Base-by-base conservation (phyloP, 305 asterid genomes). In the Andrographis paniculata region DNA sequence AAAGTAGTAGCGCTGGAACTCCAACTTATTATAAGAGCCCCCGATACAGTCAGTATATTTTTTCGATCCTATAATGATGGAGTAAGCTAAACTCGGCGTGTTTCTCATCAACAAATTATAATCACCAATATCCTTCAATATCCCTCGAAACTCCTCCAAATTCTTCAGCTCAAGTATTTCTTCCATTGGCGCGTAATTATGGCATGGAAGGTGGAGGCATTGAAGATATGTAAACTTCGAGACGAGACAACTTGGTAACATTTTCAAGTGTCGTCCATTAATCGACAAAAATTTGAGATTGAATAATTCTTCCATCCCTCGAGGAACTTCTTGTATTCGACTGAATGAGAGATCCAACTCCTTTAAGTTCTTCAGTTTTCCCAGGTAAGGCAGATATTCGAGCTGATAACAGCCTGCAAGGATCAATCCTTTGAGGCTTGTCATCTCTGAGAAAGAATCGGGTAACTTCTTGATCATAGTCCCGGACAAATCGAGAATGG, bases 401-500 rank as follows among this genome's bases (percentile, higher is more conserved):
- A n/a, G n/a, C n/a, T n/a, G n/a, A n/a, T n/a, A n/a, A n/a, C n/a
- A n/a, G n/a, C n/a, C n/a, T n/a, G n/a, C n/a, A n/a, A n/a, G n/a
- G n/a, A n/a, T n/a, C n/a, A n/a, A n/a, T n/a, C n/a, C n/a, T n/a
- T n/a, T n/a, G n/a, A n/a, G n/a, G n/a, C n/a, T n/a, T n/a, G n/a
- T n/a, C n/a, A n/a, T n/a, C n/a, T n/a, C n/a, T n/a, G n/a, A n/a
- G n/a, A n/a, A n/a, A n/a, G n/a, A n/a, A n/a, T n/a, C n/a, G n/a
- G n/a, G n/a, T n/a, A n/a, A n/a, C n/a, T n/a, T n/a, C n/a, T n/a
- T 15, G 17, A 52, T 23, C 3, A 0, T 6, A 15, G 23, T 52
- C 14, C 14, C 17, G 0, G 57, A 52, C 12, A 52, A 48, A 31
- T 57, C 38, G 15, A 57, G 56, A 27, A 24, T 42, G 43, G 47